Conservation (phyloP, 2,329 filamentous ascomycete species). For the Botryosphaeria dothidea region DNA sequence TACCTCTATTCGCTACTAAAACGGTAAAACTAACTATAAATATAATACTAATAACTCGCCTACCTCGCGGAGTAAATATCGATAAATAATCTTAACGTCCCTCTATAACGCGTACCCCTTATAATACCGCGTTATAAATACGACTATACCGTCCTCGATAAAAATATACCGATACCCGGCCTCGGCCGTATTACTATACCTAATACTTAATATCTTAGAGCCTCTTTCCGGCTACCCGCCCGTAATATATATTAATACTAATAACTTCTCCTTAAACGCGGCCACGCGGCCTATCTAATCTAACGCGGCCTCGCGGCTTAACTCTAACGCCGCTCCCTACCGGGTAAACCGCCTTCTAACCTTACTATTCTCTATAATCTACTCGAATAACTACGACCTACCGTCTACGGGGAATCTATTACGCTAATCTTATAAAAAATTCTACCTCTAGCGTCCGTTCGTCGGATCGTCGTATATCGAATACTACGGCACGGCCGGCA, state of each 20-base stretch:
- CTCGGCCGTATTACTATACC: slow-evolving; percentile 24
- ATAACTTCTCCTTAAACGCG: slow-evolving; percentile 24
- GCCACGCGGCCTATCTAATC: neutral
- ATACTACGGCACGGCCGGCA: slow-evolving; percentile 4
- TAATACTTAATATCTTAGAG: slow-evolving; percentile 25
- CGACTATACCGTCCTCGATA: slow-evolving; percentile 27
- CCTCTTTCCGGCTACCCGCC: slow-evolving; percentile 23
- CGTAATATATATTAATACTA: slow-evolving; percentile 26
- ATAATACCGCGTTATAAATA: slow-evolving; percentile 12
- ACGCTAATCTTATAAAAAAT: slow-evolving; percentile 22
- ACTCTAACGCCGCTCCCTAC: neutral
- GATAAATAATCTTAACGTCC: too few relatives aligned
- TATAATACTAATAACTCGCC: too few relatives aligned
- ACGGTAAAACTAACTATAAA: too few relatives aligned
- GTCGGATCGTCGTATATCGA: slow-evolving; percentile 20
- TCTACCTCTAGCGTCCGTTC: slow-evolving; percentile 18
- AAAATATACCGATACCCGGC: slow-evolving; percentile 23
- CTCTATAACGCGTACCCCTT: too few relatives aligned
- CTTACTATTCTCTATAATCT: neutral
- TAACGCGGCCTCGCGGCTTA: neutral
- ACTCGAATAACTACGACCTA: neutral
- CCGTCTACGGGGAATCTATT: slow-evolving; percentile 1
- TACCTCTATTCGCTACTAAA: too few relatives aligned
- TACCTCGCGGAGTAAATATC: too few relatives aligned
- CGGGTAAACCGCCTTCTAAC: neutral